Evolutionary conservation across 2,329 filamentous ascomycete species (phyloP), one percentile per base, ranked within the genome.

Genomic region (Penicillium sp.): DNA sequence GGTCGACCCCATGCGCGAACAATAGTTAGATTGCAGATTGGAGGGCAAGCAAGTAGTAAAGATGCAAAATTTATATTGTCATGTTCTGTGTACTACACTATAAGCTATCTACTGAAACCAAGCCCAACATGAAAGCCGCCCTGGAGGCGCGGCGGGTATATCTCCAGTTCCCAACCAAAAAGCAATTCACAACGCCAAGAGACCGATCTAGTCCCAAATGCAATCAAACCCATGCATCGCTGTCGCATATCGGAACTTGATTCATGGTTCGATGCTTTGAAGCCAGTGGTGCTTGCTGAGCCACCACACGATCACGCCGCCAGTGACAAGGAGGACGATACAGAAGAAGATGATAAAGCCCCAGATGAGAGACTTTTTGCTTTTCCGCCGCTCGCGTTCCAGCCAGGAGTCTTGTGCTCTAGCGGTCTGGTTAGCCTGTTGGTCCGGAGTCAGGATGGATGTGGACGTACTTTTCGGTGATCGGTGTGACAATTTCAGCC

Each of bases 331-430:
- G 9, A 72, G 51, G 11, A 68, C 59, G 47, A 76, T 65, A 3
- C 54, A 49, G 9, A 71, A 60, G 47, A 68, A 66, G 6, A 74
- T 68, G 2, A 73, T 16, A 19, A 74, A 73, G 2, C 76, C 70
- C n/a, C 78, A 62, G 51, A 84, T 74, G 51, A 76, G 77, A 22
- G 77, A 77, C 10, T 79, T 75, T 47, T 76, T 78, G 54, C 74
- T 74, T 64, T 86, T 86, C 49, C 70, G 70, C 16, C 75, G 72
- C 70, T 85, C 78, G 7, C 73, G 73, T 35, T 74, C 75, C 31
- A 86, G 81, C 84, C 84, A 86, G 51, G 77, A 78, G 19, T 60
- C 53, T 24, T 54, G 42, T 61, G 81, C 74, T 56, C 82, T 85
- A 61, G 59, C 53, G 49, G 9, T 42, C 26, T 8, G 9, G 42